Conservation (phyloP, 2,329 filamentous ascomycete genomes). For the Zymoseptoria pseudotritici region DNA sequence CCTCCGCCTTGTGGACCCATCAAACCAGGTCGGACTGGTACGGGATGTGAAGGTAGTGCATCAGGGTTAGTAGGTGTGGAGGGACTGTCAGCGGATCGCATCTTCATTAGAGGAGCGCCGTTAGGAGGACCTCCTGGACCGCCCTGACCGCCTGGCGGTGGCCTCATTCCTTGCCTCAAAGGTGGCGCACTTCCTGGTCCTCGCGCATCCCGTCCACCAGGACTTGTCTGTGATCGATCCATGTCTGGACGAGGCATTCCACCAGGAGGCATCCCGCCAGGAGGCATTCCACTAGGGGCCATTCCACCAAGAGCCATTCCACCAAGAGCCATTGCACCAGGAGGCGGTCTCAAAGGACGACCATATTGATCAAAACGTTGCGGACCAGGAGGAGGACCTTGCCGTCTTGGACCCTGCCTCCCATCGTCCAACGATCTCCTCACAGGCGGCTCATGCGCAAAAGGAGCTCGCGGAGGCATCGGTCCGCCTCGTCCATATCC, state of each 20-base stretch:
- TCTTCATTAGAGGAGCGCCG: conserved; percentile 23
- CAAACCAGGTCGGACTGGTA: conserved; percentile 46
- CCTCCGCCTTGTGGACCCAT: conserved; percentile 19
- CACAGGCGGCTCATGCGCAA: conserved; percentile 14
- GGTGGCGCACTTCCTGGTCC: conserved; percentile 16
- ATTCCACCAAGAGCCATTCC: conserved; percentile 3
- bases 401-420: conserved; percentile 20
- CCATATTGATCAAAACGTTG: conserved; percentile 12
- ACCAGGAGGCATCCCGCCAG: conserved; percentile 7
- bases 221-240: conserved; percentile 16
- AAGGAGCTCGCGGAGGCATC: conserved; percentile 21
- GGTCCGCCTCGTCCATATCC: conserved; percentile 9
- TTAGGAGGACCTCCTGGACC: conserved; percentile 17
- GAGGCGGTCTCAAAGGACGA: conserved; percentile 2
- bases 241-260: conserved; percentile 13
- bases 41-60: conserved; percentile 49
- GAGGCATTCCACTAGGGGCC: conserved; percentile 6
- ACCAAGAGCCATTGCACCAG: conserved; percentile 4
- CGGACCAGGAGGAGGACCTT: conserved; percentile 18
- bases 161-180: neutral
- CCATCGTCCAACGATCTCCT: conserved; percentile 25
- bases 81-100: conserved; percentile 12
- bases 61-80: conserved; percentile 41
- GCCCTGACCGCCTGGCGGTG: conserved; percentile 9
- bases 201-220: conserved; percentile 20